Conservation (phyloP, 1,139 yeast genomes). For the Protomyces lactucae-debilis region DNA sequence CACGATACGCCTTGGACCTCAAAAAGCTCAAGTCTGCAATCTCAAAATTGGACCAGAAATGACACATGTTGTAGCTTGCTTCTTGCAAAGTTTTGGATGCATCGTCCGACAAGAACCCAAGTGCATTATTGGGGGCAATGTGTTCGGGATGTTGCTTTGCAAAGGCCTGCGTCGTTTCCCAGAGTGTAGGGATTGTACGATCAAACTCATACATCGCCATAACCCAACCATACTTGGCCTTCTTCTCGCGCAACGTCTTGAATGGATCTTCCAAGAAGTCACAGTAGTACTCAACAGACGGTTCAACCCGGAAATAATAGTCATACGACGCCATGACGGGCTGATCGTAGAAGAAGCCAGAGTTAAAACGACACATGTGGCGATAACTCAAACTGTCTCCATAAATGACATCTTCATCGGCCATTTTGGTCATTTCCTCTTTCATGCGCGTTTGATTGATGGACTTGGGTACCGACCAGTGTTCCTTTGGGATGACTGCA, state of each 20-base stretch:
- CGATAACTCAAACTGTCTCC: conserved; percentile 65
- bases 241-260: conserved; percentile 70
- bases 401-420: conserved; percentile 51
- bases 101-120: conserved; percentile 49
- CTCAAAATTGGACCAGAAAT: conserved; percentile 70
- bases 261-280: conserved; percentile 78
- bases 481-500: conserved; percentile 59
- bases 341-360: conserved; percentile 84
- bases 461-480: conserved; percentile 70
- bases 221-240: conserved; percentile 71
- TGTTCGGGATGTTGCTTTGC: conserved; percentile 60
- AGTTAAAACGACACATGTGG: conserved; percentile 88
- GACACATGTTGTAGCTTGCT: conserved; percentile 60
- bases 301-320: conserved; percentile 94
- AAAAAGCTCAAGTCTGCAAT: conserved; percentile 59
- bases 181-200: conserved; percentile 73
- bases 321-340: conserved; percentile 65
- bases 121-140: conserved; percentile 57
- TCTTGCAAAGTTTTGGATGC: conserved; percentile 64
- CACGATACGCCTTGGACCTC: conserved; percentile 58
- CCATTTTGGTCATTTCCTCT: conserved; percentile 46
- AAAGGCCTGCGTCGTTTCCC: conserved; percentile 71
- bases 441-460: conserved; percentile 58
- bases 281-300: conserved; percentile 71
- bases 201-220: conserved; percentile 77